Base-by-base conservation (phyloP, 768 basidiomycete genomes). In the Scleroderma citrinum region DNA sequence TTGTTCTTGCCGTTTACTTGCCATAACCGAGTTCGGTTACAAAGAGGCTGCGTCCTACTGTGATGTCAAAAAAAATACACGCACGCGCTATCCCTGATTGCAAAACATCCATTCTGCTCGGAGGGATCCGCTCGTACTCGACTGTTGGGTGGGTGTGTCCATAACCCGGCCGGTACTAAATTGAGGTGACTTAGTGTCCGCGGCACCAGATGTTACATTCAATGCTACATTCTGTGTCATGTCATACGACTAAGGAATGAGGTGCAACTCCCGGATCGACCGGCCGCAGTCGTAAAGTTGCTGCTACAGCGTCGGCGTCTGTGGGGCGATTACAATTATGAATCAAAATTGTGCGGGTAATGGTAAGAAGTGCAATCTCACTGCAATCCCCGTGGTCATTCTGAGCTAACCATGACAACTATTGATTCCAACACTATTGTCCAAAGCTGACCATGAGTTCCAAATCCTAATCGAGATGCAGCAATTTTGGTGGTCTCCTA, bases 141-240 rank as follows among this genome's bases (percentile, higher is more conserved):
- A 29, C 26, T 29, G 8, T 29, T 53, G 51, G 36, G 50, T 47
- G 53, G 30, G 48, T 53, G 47, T 40, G 40, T 52, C 41, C 53
- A 51, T 54, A 55, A 38, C 49, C 51, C 47, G 45, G 51, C 8
- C 26, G 26, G 26, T 8, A 21, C n/a, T n/a, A n/a, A n/a, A n/a
- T n/a, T n/a, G n/a, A n/a, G n/a, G n/a, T n/a, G n/a, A n/a, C 24
- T 39, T 39, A 11, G 38, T 10, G n/a, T 39, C 38, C 23, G 38
- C 38, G 38, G 14, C 19, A 12, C 13, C 5, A 13, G 12, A 11
- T 11, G 8, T 39, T 7, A 29, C 8, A 29, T 29, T 29, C 26
- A 29, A 29, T 8, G 26, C 26, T 29, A 12, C 20, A 39, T 3
- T 11, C 38, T 21, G 38, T 38, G 37, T 19, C 10, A 38, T 19